These are phyloP conservation scores for Paramecium sexaurelia DNA, from an alignment of 73 alveolate genomes.

Conservation along the genomic window DNA sequence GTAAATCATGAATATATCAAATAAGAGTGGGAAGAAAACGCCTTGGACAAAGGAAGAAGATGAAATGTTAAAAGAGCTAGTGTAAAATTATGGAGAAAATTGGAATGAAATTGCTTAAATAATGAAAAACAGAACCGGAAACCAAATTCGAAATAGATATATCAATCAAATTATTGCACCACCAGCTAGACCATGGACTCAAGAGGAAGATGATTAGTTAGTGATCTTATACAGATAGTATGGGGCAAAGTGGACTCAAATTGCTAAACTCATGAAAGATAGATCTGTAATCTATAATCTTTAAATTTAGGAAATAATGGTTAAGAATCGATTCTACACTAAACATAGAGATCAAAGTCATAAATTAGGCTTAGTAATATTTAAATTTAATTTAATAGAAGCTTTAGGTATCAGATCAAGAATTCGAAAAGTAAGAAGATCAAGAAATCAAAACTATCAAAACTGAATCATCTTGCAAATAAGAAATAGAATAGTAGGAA, in stretches of 20 bases:
- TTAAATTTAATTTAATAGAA: background rate
- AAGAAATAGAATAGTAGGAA: background rate
- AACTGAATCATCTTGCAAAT: background rate
- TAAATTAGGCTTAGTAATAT: background rate
- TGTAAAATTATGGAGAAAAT: background rate
- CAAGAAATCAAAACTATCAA: background rate
- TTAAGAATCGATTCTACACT: background rate
- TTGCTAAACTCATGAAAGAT: background rate
- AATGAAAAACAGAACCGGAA: conserved; percentile 3
- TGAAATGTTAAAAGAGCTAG: background rate
- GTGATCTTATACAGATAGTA: background rate
- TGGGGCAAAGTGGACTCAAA: background rate
- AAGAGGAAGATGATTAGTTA: conserved; percentile 1
- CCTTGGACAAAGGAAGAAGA: conserved; percentile 32
- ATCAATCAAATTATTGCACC: conserved; percentile 18
- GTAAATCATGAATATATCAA: background rate
- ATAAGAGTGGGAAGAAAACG: background rate
- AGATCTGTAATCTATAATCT: background rate
- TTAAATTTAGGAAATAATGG: conserved; percentile 26
- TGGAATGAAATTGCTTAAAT: conserved; percentile 32
- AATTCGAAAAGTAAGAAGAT: background rate
- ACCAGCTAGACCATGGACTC: conserved; percentile 17
- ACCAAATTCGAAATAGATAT: background rate
- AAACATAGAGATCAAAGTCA: background rate
- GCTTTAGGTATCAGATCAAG: background rate